These are phyloP conservation scores for Syzygium jambos DNA, from an alignment of 345 rosid genomes.

Conservation along the genomic window DNA sequence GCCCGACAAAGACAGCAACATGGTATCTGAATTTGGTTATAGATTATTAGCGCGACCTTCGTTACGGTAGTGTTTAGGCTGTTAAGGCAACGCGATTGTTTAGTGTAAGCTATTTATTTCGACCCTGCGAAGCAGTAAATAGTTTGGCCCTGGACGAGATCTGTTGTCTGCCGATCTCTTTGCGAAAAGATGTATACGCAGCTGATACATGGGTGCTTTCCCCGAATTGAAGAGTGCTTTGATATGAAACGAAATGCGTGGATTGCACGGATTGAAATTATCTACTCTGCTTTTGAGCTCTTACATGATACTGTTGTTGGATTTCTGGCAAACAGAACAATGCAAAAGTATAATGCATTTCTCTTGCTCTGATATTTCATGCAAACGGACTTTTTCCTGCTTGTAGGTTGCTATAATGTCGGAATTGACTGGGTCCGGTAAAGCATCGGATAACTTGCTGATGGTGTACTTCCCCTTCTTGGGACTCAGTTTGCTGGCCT, in stretches of 20 bases:
- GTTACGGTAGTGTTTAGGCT: neutral
- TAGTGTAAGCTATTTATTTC: no score
- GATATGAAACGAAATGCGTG: neutral
- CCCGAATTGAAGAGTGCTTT: neutral
- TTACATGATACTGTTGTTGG: neutral
- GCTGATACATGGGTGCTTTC: neutral
- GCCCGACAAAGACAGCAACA: neutral
- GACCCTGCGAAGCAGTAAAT: neutral
- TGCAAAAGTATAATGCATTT: neutral
- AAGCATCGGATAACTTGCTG: slow-evolving; percentile 47
- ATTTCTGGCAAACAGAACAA: neutral
- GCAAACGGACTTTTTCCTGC: neutral
- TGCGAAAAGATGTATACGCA: neutral
- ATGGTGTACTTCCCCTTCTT: slow-evolving; percentile 49
- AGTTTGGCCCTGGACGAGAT: neutral
- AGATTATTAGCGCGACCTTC: neutral
- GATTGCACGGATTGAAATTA: neutral
- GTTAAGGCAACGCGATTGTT: neutral
- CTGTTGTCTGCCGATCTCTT: neutral
- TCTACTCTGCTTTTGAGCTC: neutral
- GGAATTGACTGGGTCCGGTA: slow-evolving; percentile 52
- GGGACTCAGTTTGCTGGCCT: slow-evolving; percentile 44
- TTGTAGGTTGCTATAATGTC: slow-evolving; percentile 52
- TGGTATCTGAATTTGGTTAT: neutral
- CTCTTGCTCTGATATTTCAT: neutral